Evolutionary conservation across 768 basidiomycete species (phyloP).

Genomic region (Roridomyces roridus): DNA sequence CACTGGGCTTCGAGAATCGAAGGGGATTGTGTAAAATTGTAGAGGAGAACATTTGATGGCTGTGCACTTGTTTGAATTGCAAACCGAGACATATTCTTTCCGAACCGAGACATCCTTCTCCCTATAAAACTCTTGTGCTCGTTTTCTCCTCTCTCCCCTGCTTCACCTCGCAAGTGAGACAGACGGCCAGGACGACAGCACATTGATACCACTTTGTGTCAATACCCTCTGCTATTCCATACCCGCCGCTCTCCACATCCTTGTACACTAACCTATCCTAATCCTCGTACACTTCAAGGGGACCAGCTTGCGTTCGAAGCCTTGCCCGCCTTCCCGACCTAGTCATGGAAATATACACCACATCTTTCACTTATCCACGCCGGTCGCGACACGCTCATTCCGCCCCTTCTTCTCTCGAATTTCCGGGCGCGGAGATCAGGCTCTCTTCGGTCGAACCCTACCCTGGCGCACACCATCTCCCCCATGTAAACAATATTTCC

Average conservation of each 20-base stretch:
- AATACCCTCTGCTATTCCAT: constrained; percentile 59
- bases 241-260: constrained; percentile 33
- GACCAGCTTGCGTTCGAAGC: constrained; percentile 14
- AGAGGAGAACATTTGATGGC: constrained; percentile 35
- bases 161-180: constrained; percentile 33
- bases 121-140: constrained; percentile 29
- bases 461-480: constrained; percentile 46
- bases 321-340: constrained; percentile 23
- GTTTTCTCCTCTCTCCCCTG: constrained; percentile 36
- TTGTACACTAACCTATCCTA: constrained; percentile 29
- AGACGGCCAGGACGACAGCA: constrained; percentile 38
- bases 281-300: constrained; percentile 22
- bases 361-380: constrained; percentile 92
- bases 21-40: too few relatives aligned
- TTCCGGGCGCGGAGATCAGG: constrained; percentile 55
- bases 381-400: constrained; percentile 74
- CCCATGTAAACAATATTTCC: constrained; percentile 41
- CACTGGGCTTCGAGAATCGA: too few relatives aligned
- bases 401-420: constrained; percentile 68
- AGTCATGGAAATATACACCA: constrained; percentile 93
- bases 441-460: constrained; percentile 46
- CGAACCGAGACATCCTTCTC: too few relatives aligned
- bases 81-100: constrained; percentile 23
- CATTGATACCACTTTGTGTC: constrained; percentile 59
- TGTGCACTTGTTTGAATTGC: constrained; percentile 31